Percentiles rank a stretch among this genome's conserved stretches.
These are phyloP conservation scores for Tetrahymena malaccensis DNA, from an alignment of 73 alveolate genomes.

Conservation along the genomic window DNA sequence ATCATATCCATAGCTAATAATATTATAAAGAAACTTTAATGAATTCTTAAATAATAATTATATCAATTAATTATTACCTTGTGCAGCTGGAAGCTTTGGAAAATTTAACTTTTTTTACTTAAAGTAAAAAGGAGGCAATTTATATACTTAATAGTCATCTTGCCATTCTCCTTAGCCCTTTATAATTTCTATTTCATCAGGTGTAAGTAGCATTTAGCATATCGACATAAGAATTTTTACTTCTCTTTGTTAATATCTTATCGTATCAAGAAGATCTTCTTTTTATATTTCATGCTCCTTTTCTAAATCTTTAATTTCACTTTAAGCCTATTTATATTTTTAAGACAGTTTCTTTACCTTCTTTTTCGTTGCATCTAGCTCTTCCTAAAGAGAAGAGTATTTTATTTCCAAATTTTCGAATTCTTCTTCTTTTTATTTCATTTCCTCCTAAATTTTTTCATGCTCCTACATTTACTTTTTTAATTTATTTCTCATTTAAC, in stretches of 20 bases:
- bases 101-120: conserved; percentile 20
- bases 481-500: conserved; percentile 48
- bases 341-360: not conserved
- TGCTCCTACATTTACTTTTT: conserved; percentile 55
- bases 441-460: conserved; percentile 54
- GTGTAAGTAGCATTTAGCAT: conserved; percentile 26
- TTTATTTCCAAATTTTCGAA: conserved; percentile 25
- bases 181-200: conserved; percentile 27
- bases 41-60: too few relatives aligned
- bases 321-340: conserved; percentile 5
- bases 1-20: conserved; percentile 17
- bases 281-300: conserved; percentile 42
- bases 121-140: conserved; percentile 44
- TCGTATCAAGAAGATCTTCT: conserved; percentile 42
- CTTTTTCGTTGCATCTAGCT: conserved; percentile 29
- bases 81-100: conserved; percentile 30
- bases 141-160: conserved; percentile 37
- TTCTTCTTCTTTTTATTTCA: conserved; percentile 51
- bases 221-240: conserved; percentile 7
- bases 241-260: conserved; percentile 34
- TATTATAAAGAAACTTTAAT: not conserved
- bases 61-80: conserved; percentile 1
- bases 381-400: conserved; percentile 37
- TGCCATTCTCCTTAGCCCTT: conserved; percentile 29
- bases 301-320: conserved; percentile 25